Conservation (phyloP, 2,329 filamentous ascomycete species). For the Colletotrichum filicis region DNA sequence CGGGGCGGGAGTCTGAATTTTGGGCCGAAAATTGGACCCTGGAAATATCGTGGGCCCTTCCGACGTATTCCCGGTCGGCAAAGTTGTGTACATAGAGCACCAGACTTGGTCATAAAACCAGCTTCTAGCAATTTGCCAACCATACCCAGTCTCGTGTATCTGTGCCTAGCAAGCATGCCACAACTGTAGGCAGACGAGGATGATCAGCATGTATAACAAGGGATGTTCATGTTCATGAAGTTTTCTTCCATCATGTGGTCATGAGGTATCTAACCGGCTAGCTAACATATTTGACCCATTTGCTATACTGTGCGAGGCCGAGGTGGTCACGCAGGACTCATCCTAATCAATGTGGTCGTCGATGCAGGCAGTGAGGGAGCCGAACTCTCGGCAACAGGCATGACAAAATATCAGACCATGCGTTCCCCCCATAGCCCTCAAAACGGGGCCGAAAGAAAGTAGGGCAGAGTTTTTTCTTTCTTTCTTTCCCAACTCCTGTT, state of each 20-base stretch:
- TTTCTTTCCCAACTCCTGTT: not conserved
- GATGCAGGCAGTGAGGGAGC: constrained; percentile 2
- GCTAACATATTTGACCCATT: not conserved
- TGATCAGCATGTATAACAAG: not conserved
- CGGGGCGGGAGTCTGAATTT: not conserved
- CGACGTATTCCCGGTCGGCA: not conserved
- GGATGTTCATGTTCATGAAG: not conserved
- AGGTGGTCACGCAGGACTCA: not conserved
- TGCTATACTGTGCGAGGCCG: not conserved
- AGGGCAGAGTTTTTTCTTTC: constrained; percentile 3
- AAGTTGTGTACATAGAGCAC: not conserved
- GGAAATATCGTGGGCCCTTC: not conserved
- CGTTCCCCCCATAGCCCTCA: not conserved
- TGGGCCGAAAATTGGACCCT: not conserved
- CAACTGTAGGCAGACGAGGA: not conserved
- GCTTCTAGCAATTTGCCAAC: not conserved
- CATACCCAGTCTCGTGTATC: not conserved
- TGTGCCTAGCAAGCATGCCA: not conserved
- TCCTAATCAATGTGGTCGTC: not conserved
- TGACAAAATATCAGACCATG: not conserved
- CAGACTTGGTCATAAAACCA: not conserved
- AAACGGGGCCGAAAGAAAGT: not conserved
- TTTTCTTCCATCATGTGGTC: not conserved
- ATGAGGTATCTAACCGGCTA: not conserved
- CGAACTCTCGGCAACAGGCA: constrained; percentile 14